Evolutionary conservation across 2,329 filamentous ascomycete genomes (phyloP), one percentile per base, ranked within the genome.

Genomic region (Aureobasidium sp.): DNA sequence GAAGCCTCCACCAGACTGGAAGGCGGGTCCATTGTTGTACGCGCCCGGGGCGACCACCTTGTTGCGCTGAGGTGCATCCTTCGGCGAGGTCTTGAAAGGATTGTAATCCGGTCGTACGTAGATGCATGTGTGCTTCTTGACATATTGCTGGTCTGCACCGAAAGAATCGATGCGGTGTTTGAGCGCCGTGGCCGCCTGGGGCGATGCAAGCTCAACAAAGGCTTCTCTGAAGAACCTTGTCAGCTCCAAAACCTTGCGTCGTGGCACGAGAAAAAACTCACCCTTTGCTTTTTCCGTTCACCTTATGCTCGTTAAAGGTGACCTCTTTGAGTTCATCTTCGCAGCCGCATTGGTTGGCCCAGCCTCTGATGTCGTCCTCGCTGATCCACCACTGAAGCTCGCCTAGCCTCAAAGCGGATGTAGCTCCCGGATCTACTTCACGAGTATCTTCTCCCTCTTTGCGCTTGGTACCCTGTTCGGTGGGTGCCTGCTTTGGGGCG

Each of bases 211-310:
- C 68, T 96, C 90, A 47, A 97, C 78, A 69, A 92, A 97, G 5
- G 87, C 90, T 78, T 87, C 84, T 42, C 83, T 85, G 64, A 57
- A 58, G 13, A 1, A 19, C 7, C 1, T 3, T 38, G 27, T 60
- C 29, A 60, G 46, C 27, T 15, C n/a, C 13, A 54, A 60, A 43
- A 64, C 10, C 54, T 25, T 31, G 25, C 55, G 15, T 46, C 33
- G 25, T 25, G 25, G n/a, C 8, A 40, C 27, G 15, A 50, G 13
- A 2, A 27, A 25, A 1, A 25, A 74, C 85, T 65, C 80, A 95
- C 92, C 94, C 93, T 78, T 97, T 96, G 75, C 90, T 96, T 77
- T 99, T 99, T 67, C 94, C 94, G 67, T 99, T 99, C 50, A 97
- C 92, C 73, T 99, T 99, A 75, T 97, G 94, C 73, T 99, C 94